Base-by-base conservation (phyloP, 345 rosid genomes). In the Noccaea bulbosa region DNA sequence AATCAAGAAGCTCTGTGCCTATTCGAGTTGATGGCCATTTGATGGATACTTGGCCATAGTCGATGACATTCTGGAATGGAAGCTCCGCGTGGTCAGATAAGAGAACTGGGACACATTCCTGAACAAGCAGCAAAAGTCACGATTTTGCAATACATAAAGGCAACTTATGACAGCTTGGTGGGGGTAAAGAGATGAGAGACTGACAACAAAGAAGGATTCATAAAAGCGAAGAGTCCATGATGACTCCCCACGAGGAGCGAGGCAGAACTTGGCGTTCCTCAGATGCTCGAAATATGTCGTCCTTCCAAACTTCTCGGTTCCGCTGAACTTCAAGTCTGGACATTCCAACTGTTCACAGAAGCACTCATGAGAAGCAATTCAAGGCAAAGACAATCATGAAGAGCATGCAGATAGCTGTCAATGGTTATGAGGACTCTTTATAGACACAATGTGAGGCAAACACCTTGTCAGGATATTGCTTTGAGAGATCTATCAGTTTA, bases 171-270 rank as follows among this genome's bases (percentile, higher is more conserved):
- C 41, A 27, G 34, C 1, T 7, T 51, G 10, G 53, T 9, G 24
- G 2, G 24, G 27, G 14, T 30, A 15, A 24, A 17, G 54, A 12
- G 55, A 24, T 47, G 45, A 66, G 71, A 78, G 64, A 76, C 75
- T 50, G 62, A 94, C 99, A 96, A 88, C 97, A 84, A 94, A 91
- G 74, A 81, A 94, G 0, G 98, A 87, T 77, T 94, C 98, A 2
- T 91, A 94, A 73, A 94, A 91, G 63, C 99, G 86, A 77, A 91
- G 98, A 1, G 99, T 91, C 99, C 99, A 91, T 11, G 98, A 94
- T 76, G 99, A 94, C 71, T 91, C 97, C 56, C 99, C 98, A 12
- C 98, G 89, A 30, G 99, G 99, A 59, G 97, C 95, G 17, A 91
- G 92, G 79, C 99, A 94, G 81, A 94, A 94, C 81, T 88, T 94